Base-by-base conservation (phyloP, 2,329 filamentous ascomycete species). In the Hymenoscyphus repandus region DNA sequence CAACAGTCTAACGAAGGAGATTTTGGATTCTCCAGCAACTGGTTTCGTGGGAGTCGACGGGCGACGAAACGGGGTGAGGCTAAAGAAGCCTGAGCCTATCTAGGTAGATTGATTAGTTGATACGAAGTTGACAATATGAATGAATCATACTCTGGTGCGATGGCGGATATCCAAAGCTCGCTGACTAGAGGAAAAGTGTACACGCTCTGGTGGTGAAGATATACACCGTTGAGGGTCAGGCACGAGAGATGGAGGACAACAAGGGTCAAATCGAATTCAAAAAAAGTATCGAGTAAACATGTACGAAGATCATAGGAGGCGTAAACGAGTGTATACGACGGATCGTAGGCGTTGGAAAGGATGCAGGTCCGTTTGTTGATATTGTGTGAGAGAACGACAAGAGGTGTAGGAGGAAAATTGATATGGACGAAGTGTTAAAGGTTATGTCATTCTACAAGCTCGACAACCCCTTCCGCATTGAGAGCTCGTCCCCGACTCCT, bases 271-370 rank as follows among this genome's bases (percentile, higher is more conserved):
- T 11, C 10, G 13, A 11, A 40, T 20, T 20, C 13, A 40, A 40
- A 15, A 40, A 20, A 3, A 20, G n/a, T n/a, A 20, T 38, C 45
- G 18, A 41, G 13, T 41, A 41, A 48, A 48, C 37, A 48, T 34
- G 45, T 33, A 33, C 17, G 33, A 27, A 40, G 37, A 11, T 32
- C 36, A 37, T 48, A 30, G 32, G 45, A n/a, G 20, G 11, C 6
- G 17, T 32, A 48, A 48, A 48, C 37, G 45, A 48, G 37, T 33
- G 45, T 48, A 30, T 41, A 20, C n/a, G 15, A 34, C 38, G 27
- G 22, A 5, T 5, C 10, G 11, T 13, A 38, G 17, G 22, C 36
- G 12, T 11, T 15, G 36, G 27, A 17, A 27, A 48, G 41, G 45
- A 27, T 41, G 40, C 36, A 11, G 22, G 18, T n/a, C 12, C 12